Evolutionary conservation across 805 yeast species (phyloP), one percentile per base, ranked within the genome.

Genomic region (Metschnikowia dekortorum): DNA sequence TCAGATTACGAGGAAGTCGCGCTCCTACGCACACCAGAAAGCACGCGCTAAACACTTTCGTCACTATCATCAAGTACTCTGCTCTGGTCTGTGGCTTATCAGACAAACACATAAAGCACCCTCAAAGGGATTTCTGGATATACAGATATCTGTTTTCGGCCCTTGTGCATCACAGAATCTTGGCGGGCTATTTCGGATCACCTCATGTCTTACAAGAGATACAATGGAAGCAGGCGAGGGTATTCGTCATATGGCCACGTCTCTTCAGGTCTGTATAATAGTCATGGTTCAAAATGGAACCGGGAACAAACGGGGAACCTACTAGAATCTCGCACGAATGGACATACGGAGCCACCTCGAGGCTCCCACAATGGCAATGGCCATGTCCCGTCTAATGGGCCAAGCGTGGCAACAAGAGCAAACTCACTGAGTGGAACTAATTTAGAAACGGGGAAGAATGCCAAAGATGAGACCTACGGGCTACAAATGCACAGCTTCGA

Each of bases 391-490:
- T 26, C 42, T 41, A n/a, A 29, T 13, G 41, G 41, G 16, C 8
- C 16, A n/a, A 39, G 14, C 13, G 41, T 28, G n/a, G 41, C 32
- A n/a, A 30, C 16, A 8, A 39, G 13, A 29, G 18, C 30, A n/a
- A 28, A n/a, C 9, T 11, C 11, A 1, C 46, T 41, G 44, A 33
- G 28, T n/a, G 77, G 75, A 6, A 69, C 75, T 2, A 63, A 70
- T 50, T 61, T 63, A 18, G 48, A 10, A 9, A 63, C 72, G 1
- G 75, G 76, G 2, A 54, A 52, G 8, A 73, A 73, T 51, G 58
- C 61, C 4, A 53, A 51, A 43, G 76, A 73, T 49, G 47, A 54
- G 11, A 60, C 61, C 34, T 68, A 67, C 46, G 53, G 63, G 18
- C 61, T 57, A 44, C 61, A 73, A n/a, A 49, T 61, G 39, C 69